Base-by-base conservation (phyloP, 2,329 filamentous ascomycete species). In the Claviceps sp. region DNA sequence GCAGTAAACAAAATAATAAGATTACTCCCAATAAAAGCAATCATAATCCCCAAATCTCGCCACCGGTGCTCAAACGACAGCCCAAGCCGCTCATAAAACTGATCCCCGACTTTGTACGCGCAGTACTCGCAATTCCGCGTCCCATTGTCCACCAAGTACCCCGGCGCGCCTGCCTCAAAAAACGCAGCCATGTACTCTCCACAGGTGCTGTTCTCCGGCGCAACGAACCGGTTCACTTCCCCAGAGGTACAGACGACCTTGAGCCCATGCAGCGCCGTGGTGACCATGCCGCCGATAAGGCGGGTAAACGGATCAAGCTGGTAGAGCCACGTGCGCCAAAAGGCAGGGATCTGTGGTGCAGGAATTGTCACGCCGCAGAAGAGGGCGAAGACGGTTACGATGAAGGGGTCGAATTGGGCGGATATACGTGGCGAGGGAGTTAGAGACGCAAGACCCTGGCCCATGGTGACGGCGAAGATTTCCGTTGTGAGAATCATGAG, bases 281-380 rank as follows among this genome's bases (percentile, higher is more conserved):
- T 82, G 16, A 90, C 80, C 74, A 89, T 88, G 52, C 87, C 87
- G 48, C 84, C 75, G 60, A 94, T 87, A 34, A 94, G 78, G 6
- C 87, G 81, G 0, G 87, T 94, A 67, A 93, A 89, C 2, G 88
- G 88, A 62, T 89, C 82, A 16, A 94, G 80, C 65, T 91, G 74
- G 71, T 90, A 90, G 7, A 93, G 73, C 87, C 87, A 93, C 1
- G 77, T 74, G 38, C 83, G 77, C 85, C 86, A 93, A 70, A 89
- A 89, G 2, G 69, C 71, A 1, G 87, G 84, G 69, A 94, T 94
- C 65, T 87, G 81, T 0, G 83, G 78, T 43, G 82, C 79, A 0
- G 89, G 85, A 49, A 94, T 87, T 0, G 87, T 85, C 55, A 95
- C 89, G 66, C 89, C 89, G 61, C 87, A 94, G 79, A 95, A 94